Base-by-base conservation (phyloP, 1,284 basidiomycete species). In the Apiotrichum veenhuisii region DNA sequence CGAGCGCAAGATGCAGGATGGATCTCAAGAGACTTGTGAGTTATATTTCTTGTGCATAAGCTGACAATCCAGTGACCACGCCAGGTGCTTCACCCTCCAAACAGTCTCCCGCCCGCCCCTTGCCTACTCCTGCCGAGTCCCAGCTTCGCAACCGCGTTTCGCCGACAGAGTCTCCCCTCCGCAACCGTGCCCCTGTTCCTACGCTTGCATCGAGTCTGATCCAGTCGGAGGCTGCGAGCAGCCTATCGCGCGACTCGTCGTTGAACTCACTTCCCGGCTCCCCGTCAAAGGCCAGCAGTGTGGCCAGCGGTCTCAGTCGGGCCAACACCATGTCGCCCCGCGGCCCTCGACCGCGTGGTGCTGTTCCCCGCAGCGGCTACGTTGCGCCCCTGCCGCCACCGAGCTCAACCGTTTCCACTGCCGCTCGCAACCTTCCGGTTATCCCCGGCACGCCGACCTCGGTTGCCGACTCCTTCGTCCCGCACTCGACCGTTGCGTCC, bases 331-430 rank as follows among this genome's bases (percentile, higher is more conserved):
- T 61, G 46, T 57, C 55, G 0, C 57, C 57, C 1, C 54, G 56
- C 10, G 59, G 56, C 10, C 59, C 59, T 17, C 53, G 57, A 30
- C 26, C 34, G 9, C 57, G 50, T 14, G 37, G 50, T 17, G 17
- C 26, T 2, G 50, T 20, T 18, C n/a, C 43, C 0, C 48, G 52
- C 3, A 20, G 43, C n/a, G 59, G 59, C 2, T 58, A 62, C 22
- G 48, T 56, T 5, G 25, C 56, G 0, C 60, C 60, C 0, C 54
- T 58, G 1, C 57, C 60, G 5, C 60, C 57, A 2, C 60, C 60
- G 1, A 34, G n/a, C 30, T 30, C 30, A 30, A n/a, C 30, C 30
- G 30, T 12, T 30, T 17, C 43, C 17, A 15, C 23, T 8, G 30
- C 45, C 27, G n/a, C n/a, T n/a, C 45, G 45, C 5, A 34, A 18